Conservation (phyloP, 2,329 filamentous ascomycete genomes). For the Aspergillus ustus region DNA sequence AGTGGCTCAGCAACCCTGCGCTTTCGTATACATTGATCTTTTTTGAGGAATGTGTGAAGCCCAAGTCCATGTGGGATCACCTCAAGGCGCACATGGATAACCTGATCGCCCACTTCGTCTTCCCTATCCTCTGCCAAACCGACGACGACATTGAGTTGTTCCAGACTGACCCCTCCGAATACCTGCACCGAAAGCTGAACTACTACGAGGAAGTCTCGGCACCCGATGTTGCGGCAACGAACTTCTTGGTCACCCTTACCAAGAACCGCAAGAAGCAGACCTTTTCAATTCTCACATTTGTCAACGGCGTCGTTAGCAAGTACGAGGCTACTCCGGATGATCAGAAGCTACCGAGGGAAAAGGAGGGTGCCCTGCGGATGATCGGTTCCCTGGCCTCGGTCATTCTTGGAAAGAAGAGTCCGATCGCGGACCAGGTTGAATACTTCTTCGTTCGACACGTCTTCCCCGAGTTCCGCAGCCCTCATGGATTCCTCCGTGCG, state of each 20-base stretch:
- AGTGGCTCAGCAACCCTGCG: constrained; percentile 93
- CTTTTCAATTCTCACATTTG: constrained; percentile 90
- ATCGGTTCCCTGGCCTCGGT: constrained; percentile 94
- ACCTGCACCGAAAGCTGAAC: constrained; percentile 95
- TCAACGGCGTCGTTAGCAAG: constrained; percentile 91
- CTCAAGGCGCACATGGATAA: constrained; percentile 92
- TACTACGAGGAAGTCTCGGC: constrained; percentile 97
- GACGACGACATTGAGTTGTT: constrained; percentile 94
- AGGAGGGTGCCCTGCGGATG: constrained; percentile 96
- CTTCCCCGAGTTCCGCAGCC: constrained; percentile 94
- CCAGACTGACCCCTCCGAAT: constrained; percentile 91
- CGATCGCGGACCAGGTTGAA: constrained; percentile 95
- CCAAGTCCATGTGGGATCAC: constrained; percentile 95
- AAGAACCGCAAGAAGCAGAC: constrained; percentile 95
- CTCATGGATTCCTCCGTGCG: constrained; percentile 88
- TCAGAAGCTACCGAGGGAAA: constrained; percentile 91
- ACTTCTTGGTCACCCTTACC: constrained; percentile 92
- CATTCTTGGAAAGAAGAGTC: constrained; percentile 96
- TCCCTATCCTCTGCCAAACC: constrained; percentile 90
- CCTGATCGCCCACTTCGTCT: constrained; percentile 91
- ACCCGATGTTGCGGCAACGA: constrained; percentile 92
- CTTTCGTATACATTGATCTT: constrained; percentile 93
- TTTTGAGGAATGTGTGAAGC: constrained; percentile 95
- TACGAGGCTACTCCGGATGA: constrained; percentile 84
- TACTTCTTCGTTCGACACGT: constrained; percentile 98